Evolutionary conservation across 2,329 filamentous ascomycete genomes (phyloP).

Genomic region (Nectriaceae sp.): DNA sequence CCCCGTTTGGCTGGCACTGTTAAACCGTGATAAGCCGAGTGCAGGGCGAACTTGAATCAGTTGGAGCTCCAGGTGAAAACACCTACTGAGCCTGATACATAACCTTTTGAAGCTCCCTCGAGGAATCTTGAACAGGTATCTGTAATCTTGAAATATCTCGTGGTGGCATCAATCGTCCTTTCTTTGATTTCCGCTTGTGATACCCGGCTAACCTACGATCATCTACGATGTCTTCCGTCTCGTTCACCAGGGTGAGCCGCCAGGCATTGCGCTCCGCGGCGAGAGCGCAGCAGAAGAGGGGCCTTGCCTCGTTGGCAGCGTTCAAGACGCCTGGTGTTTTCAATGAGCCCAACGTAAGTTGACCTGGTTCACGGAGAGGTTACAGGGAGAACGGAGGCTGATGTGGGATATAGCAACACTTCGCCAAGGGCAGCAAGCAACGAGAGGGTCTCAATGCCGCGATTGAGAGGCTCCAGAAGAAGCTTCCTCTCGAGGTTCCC

Average conservation of each 20-base stretch:
- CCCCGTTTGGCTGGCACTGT: conserved; percentile 12
- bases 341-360: conserved; percentile 93
- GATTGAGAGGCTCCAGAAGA: conserved; percentile 67
- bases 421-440: conserved; percentile 79
- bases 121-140: too few species aligned
- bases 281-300: conserved; percentile 31
- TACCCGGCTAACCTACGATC: neutral
- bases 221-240: conserved; percentile 38
- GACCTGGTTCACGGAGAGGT: neutral
- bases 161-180: conserved; percentile 8
- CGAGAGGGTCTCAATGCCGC: conserved; percentile 75
- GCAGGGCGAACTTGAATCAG: conserved; percentile 3
- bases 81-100: too few species aligned
- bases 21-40: conserved; percentile 35
- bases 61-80: too few species aligned
- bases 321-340: conserved; percentile 86
- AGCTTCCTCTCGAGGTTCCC: conserved; percentile 75
- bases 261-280: conserved; percentile 33
- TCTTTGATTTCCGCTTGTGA: conserved; percentile 4
- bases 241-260: conserved; percentile 36
- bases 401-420: conserved; percentile 72
- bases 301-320: conserved; percentile 65
- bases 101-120: neutral
- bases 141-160: neutral
- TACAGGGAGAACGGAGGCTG: conserved; percentile 2